Base-by-base conservation (phyloP, 208 protist genomes). In the Leishmania arabica region DNA sequence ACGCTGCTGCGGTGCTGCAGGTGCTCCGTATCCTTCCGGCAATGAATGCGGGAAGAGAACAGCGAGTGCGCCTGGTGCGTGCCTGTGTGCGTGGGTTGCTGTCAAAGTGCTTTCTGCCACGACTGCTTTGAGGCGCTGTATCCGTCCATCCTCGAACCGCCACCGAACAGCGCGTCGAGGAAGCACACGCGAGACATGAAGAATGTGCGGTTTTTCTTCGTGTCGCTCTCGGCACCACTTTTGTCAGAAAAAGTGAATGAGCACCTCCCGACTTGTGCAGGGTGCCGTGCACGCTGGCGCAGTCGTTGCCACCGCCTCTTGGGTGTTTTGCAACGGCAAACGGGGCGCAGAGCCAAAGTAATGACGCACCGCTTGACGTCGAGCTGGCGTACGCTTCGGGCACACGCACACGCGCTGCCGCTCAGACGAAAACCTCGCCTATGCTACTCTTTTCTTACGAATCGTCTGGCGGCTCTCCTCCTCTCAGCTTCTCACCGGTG, bases 1-100 rank as follows among this genome's bases (percentile, higher is more conserved):
- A 92, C 87, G 65, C 70, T 95, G 47, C 84, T 93, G 72, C 87
- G 80, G 21, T 93, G 91, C 71, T 85, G 79, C 58, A 84, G 65
- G 75, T 95, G 91, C 54, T 64, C 79, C 40, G 71, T 84, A 37
- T 74, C 83, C 24, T 95, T 95, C 75, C 75, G 78, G 31, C 66
- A 49, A 24, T 84, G 83, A 56, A 56, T 2, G n/a, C 47, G n/a
- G 27, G 13, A 31, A 6, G 70, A 24, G 1, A 31, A 34, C 19
- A 40, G n/a, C 7, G 68, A 47, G 21, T 6, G 9, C 42, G 15
- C 24, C 45, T 8, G 45, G 45, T 58, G 54, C 54, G 3, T 4
- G 7, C 7, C 17, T 42, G 15, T 24, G 64, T 69, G 34, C 19
- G 45, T 34, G 27, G n/a, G 68, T n/a, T 11, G 11, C 19, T 73